These are phyloP conservation scores for Thermoascus crustaceus DNA, from an alignment of 2,329 filamentous ascomycete genomes.

Conservation along the genomic window DNA sequence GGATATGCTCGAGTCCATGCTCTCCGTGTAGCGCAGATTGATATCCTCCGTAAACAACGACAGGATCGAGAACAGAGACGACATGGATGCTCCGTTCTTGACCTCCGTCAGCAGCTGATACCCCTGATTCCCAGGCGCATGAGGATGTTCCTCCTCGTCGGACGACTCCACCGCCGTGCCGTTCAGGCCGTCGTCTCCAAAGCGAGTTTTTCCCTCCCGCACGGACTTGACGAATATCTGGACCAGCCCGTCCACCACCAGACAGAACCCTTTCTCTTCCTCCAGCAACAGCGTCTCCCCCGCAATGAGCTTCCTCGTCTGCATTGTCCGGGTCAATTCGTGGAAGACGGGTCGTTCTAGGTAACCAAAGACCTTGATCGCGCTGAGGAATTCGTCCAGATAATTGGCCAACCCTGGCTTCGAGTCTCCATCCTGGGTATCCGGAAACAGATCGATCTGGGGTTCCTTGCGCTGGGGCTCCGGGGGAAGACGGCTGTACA, in stretches of 20 bases:
- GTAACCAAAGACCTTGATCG: conserved; percentile 98
- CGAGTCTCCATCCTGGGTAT: conserved; percentile 77
- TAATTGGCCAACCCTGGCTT: conserved; percentile 95
- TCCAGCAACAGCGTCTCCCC: conserved; percentile 92
- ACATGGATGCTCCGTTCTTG: conserved; percentile 97
- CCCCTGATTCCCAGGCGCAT: conserved; percentile 59
- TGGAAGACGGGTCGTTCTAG: conserved; percentile 95
- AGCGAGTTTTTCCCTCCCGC: conserved; percentile 32
- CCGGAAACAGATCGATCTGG: conserved; percentile 88
- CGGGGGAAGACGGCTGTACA: conserved; percentile 88
- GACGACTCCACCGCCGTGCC: conserved; percentile 43
- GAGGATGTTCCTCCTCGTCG: conserved; percentile 58
- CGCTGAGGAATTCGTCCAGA: conserved; percentile 92
- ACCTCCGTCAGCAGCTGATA: conserved; percentile 96
- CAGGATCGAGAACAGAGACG: conserved; percentile 92
- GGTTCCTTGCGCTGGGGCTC: conserved; percentile 95
- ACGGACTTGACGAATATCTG: conserved; percentile 97
- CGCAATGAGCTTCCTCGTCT: conserved; percentile 90
- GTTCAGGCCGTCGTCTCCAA: conserved; percentile 32
- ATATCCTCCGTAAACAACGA: conserved; percentile 96
- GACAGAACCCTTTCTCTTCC: conserved; percentile 95
- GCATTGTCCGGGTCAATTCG: conserved; percentile 95
- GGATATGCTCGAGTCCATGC: conserved; percentile 36
- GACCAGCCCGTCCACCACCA: conserved; percentile 91
- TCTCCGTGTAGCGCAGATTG: conserved; percentile 60